Evolutionary conservation across 2,329 filamentous ascomycete genomes (phyloP), one percentile per base, ranked within the genome.

Genomic region (Allantophomopsis lycopodina): DNA sequence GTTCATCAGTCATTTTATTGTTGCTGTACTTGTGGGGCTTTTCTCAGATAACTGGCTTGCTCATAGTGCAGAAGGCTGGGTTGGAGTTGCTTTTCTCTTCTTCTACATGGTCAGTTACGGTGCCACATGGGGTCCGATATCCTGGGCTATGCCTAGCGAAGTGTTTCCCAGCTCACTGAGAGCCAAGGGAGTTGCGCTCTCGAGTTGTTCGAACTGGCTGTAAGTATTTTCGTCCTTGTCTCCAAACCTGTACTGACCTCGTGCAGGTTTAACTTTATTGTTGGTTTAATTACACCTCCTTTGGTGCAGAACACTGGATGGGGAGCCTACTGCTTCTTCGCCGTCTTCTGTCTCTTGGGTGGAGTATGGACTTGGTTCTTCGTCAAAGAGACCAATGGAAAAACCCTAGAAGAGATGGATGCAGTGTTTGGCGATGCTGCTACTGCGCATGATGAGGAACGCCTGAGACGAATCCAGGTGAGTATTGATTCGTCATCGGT

Each of bases 181-280:
- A 6, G 75, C 76, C 2, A 83, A 81, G 52, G 79, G 79, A 28
- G 75, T 79, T 0, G 76, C 76, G 2, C 59, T 80, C 2, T 74
- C 73, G 0, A 79, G 76, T 0, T 73, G 68, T 42, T 68, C 68
- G 5, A 79, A 76, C 56, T 83, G 79, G 66, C 55, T 78, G 60
- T 60, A 42, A 50, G 55, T 51, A 14, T 3, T 20, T 8, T 41
- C 60, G 3, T 59, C 56, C 43, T 17, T 7, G 6, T 17, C 8
- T 32, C 6, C 7, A 34, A 15, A 15, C 14, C n/a, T 32, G 4
- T 17, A 33, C 18, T 15, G 4, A 32, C 15, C n/a, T n/a, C 28
- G 4, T 12, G 8, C 15, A 36, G 35, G 13, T 6, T 17, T 15
- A 61, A 62, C 51, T 66, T 71, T 49, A 61, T 62, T 18, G 56